Conservation (phyloP, 2,329 filamentous ascomycete genomes). For the Phialophora macrospora region DNA sequence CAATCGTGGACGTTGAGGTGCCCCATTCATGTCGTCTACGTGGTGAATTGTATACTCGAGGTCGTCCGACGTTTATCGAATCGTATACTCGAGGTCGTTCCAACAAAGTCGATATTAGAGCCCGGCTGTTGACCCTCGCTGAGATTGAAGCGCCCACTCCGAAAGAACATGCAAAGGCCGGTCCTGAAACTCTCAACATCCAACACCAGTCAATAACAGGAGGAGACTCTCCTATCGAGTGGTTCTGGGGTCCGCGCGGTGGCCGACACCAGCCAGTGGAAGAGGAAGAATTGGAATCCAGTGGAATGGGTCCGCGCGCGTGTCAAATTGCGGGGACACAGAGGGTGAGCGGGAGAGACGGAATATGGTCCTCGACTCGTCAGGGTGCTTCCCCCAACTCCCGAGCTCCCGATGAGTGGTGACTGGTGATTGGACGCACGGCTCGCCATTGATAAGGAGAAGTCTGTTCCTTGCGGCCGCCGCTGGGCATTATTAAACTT, state of each 20-base stretch:
- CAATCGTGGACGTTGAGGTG: slow-evolving; percentile 8
- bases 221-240: no score
- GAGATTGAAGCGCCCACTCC: no score
- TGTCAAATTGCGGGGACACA: slow-evolving; percentile 2
- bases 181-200: no score
- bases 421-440: not conserved
- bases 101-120: no score
- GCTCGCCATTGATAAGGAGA: not conserved
- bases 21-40: not conserved
- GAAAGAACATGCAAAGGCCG: no score
- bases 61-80: not conserved
- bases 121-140: no score
- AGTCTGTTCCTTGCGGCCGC: not conserved
- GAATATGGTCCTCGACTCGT: no score
- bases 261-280: not conserved
- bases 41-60: not conserved
- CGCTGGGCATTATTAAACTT: not conserved
- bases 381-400: no score
- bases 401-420: not conserved
- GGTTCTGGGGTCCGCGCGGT: not conserved
- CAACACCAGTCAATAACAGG: no score
- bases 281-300: not conserved
- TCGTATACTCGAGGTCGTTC: not conserved
- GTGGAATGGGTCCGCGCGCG: not conserved
- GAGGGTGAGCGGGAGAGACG: no score